Evolutionary conservation across 2,329 filamentous ascomycete species (phyloP).

Genomic region (Diaporthe citriasiana): DNA sequence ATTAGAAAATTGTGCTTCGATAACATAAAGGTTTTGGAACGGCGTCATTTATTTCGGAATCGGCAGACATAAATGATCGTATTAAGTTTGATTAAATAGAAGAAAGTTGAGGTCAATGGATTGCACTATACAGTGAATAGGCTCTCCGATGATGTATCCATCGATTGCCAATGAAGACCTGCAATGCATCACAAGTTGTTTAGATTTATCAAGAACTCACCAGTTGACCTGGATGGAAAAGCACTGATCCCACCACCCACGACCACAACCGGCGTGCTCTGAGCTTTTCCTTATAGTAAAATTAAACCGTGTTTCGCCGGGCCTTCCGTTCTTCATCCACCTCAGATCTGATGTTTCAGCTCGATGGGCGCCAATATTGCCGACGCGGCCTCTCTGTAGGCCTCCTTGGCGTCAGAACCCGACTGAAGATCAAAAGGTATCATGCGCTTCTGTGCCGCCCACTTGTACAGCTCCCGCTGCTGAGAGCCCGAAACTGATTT

Average conservation of each 20-base stretch:
- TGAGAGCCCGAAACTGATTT: neutral
- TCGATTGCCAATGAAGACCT: neutral
- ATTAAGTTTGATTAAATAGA: neutral
- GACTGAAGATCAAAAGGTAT: neutral
- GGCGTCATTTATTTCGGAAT: neutral
- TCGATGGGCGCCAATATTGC: neutral
- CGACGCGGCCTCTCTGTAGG: neutral
- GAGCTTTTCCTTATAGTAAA: neutral
- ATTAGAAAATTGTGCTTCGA: neutral
- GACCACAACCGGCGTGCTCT: neutral
- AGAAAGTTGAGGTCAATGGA: neutral
- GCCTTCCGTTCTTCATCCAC: neutral
- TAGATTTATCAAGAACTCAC: too few relatives aligned
- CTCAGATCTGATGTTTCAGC: neutral
- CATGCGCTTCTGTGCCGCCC: neutral
- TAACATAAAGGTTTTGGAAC: accelerated
- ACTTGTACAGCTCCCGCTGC: neutral
- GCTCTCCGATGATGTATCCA: too few relatives aligned
- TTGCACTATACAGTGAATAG: neutral
- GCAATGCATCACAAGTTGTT: too few relatives aligned
- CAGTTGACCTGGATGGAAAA: neutral
- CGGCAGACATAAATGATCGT: neutral
- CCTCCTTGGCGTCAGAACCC: neutral
- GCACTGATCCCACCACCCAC: neutral
- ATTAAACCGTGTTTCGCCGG: neutral